Conservation (phyloP, 257 asterid species). For the Osmanthus fragrans region DNA sequence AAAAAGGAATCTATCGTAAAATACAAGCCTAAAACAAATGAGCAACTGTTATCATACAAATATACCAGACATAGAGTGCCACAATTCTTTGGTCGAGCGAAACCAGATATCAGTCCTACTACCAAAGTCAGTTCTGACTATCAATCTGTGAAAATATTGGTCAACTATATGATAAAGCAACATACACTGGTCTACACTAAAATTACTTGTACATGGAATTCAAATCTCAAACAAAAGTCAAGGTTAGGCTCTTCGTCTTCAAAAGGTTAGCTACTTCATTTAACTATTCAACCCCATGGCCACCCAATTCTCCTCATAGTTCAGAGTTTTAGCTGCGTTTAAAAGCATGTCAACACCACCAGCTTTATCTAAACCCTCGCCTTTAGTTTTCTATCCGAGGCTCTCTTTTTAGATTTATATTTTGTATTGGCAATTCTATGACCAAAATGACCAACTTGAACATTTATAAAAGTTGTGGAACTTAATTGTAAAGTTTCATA, state of each 20-base stretch:
- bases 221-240: neutral
- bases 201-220: constrained; percentile 1
- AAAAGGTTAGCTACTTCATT: neutral
- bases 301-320: constrained; percentile 54
- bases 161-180: constrained; percentile 3
- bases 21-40: too few species aligned
- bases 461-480: too few species aligned
- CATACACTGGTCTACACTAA: constrained; percentile 6
- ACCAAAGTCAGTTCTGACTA: constrained; percentile 19
- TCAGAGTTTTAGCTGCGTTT: constrained; percentile 72
- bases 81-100: constrained; percentile 17
- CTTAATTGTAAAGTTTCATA: too few species aligned
- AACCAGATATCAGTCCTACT: neutral
- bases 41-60: neutral
- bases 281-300: constrained; percentile 31
- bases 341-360: constrained; percentile 90
- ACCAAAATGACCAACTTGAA: too few species aligned
- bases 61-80: neutral
- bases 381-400: neutral
- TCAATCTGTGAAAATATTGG: constrained; percentile 32
- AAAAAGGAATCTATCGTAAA: too few species aligned
- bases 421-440: too few species aligned
- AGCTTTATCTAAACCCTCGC: constrained; percentile 42
- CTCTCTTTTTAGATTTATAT: too few species aligned
- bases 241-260: constrained; percentile 5